Evolutionary conservation across 2,329 filamentous ascomycete species (phyloP), one percentile per base, ranked within the genome.

Genomic region (Periglandula ipomoeae): DNA sequence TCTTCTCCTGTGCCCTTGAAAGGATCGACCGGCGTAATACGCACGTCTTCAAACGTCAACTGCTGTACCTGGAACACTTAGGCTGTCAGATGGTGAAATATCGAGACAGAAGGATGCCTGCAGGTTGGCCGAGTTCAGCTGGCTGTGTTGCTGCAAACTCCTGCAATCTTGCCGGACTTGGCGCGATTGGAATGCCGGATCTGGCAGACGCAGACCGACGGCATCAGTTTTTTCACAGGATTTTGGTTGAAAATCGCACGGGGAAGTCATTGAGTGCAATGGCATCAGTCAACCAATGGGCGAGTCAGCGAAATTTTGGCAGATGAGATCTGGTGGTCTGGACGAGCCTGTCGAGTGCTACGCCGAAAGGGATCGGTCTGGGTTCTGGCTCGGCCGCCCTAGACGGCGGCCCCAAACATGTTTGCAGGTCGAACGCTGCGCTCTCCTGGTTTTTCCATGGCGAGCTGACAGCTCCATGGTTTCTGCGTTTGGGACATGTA

Each of bases 101-200:
- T 37, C 34, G 34, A 37, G n/a, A 23, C 9, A 17, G 6, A 9
- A 23, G 15, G 44, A 32, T 24, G 19, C 34, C 45, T 27, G 11
- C 17, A 39, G 48, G 50, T 47, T 58, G 61, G 62, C 63, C 66
- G 63, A 67, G 62, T 62, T 67, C 64, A 67, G 64, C 64, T 66
- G 64, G 65, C 62, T 38, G 30, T 32, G 43, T 39, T 41, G 46
- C 42, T 42, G 34, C 40, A 48, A 51, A 46, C 46, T 46, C 41
- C 46, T 30, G 45, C 39, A 23, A 10, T 32, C 3, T n/a, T 30
- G 46, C 11, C 24, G 15, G 27, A 34, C 35, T 30, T 32, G 44
- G 38, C 44, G 4, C 19, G 22, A 13, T 32, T 32, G 23, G 19
- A 37, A 45, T 20, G 22, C 43, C 38, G 22, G n/a, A 38, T 22